Evolutionary conservation across 768 basidiomycete species (phyloP).

Genomic region (Leccinum truebloodii): DNA sequence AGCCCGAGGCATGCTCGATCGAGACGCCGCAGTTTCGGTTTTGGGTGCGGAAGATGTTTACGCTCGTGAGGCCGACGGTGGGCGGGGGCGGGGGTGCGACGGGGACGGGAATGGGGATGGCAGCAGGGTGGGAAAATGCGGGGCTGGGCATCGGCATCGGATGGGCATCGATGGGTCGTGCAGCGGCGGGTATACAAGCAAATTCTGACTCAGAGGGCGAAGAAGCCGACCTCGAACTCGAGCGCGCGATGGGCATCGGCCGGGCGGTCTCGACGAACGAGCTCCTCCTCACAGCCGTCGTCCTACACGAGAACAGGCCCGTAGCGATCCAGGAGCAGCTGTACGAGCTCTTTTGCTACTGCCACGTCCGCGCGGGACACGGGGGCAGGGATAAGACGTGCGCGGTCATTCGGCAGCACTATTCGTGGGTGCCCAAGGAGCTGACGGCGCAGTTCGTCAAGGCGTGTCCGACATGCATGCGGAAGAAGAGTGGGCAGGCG

Average conservation of each 20-base stretch:
- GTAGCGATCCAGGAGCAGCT: constrained; percentile 79
- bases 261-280: constrained; percentile 16
- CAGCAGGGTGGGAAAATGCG: not conserved
- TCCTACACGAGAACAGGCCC: constrained; percentile 70
- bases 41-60: constrained; percentile 86
- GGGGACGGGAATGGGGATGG: constrained; percentile 1
- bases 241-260: constrained; percentile 19
- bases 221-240: constrained; percentile 13
- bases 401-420: constrained; percentile 61
- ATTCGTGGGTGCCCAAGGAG: constrained; percentile 85
- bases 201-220: constrained; percentile 9
- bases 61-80: constrained; percentile 37
- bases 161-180: not conserved
- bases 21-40: constrained; percentile 72
- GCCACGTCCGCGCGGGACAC: constrained; percentile 64
- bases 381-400: constrained; percentile 82
- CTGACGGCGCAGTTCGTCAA: constrained; percentile 78
- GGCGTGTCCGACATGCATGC: constrained; percentile 73
- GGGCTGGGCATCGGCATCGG: not conserved
- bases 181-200: not conserved
- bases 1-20: constrained; percentile 46
- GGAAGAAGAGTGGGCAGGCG: constrained; percentile 41
- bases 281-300: constrained; percentile 37
- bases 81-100: constrained; percentile 11
- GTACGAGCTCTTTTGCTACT: constrained; percentile 75